Percentiles rank a stretch among this genome's conserved stretches.
Evolutionary conservation across 1,284 basidiomycete genomes (phyloP).

Genomic region (Microbotryum silenes-acaulis): DNA sequence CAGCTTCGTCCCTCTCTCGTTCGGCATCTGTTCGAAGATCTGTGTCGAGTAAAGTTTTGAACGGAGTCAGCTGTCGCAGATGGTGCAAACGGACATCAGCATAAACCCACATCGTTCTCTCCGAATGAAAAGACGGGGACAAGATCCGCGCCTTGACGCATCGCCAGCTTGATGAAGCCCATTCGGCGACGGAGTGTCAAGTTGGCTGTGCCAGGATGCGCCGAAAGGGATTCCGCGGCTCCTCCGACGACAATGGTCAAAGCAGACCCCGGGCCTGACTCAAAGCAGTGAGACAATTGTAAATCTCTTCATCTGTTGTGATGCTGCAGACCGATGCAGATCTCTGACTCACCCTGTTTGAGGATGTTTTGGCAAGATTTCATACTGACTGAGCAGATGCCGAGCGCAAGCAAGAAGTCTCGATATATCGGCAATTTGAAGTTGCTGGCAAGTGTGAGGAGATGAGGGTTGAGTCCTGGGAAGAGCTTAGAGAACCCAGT

Average conservation of each 20-base stretch:
- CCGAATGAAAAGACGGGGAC: constrained; percentile 96
- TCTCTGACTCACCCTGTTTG: constrained; percentile 54
- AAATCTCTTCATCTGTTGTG: neutral
- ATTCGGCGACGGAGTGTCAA: constrained; percentile 62
- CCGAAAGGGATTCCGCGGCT: constrained; percentile 85
- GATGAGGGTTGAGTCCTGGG: constrained; percentile 85
- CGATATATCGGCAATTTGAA: constrained; percentile 90
- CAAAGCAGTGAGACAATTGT: neutral
- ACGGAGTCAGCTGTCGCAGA: neutral
- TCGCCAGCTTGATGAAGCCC: constrained; percentile 91
- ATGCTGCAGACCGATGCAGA: neutral
- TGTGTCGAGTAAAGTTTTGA: constrained; percentile 37
- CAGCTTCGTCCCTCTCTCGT: constrained; percentile 82
- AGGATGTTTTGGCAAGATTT: constrained; percentile 83
- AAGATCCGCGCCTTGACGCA: constrained; percentile 86
- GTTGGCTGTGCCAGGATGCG: constrained; percentile 90
- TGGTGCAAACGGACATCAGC: neutral
- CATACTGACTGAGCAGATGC: constrained; percentile 87
- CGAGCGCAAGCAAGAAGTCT: constrained; percentile 68
- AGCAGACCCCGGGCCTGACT: constrained; percentile 47
- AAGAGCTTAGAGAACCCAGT: constrained; percentile 86
- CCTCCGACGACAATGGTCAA: constrained; percentile 96
- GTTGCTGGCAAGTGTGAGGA: constrained; percentile 72
- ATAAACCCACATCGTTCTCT: constrained; percentile 78
- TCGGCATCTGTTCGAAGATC: constrained; percentile 95